A percentile compares a stretch with the other conserved stretches of the same genome.
These are phyloP conservation scores for Solanum sejunctum DNA, from an alignment of 257 asterid genomes.

Conservation along the genomic window DNA sequence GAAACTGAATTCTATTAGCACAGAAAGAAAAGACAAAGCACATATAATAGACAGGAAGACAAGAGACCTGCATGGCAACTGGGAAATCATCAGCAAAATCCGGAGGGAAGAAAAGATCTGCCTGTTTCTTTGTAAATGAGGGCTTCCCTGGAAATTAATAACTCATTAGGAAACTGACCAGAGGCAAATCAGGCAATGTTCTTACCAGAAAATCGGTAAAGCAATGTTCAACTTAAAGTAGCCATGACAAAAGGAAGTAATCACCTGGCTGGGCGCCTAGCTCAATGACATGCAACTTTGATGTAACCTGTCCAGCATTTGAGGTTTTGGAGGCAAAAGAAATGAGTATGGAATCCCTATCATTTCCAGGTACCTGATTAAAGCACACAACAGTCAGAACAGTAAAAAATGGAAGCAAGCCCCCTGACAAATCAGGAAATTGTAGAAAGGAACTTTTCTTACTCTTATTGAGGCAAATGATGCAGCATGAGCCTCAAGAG, in stretches of 20 bases:
- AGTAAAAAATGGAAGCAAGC: neutral
- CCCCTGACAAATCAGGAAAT: neutral
- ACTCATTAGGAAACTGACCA: neutral
- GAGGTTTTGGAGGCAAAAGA: slow-evolving; percentile 68
- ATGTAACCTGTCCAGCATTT: slow-evolving; percentile 52
- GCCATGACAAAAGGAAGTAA: neutral
- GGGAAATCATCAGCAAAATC: slow-evolving; percentile 98
- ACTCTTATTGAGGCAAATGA: slow-evolving; percentile 86
- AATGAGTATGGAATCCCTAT: slow-evolving; percentile 85
- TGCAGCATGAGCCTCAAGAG: slow-evolving; percentile 99
- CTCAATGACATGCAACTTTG: slow-evolving; percentile 64
- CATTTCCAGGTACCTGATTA: slow-evolving; percentile 79
- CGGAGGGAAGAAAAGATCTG: slow-evolving; percentile 98
- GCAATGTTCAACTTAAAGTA: neutral
- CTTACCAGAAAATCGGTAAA: neutral
- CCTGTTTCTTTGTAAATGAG: slow-evolving; percentile 88
- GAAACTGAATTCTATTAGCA: neutral
- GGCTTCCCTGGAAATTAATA: slow-evolving; percentile 61
- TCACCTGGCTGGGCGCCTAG: slow-evolving; percentile 86
- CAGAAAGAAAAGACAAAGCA: neutral
- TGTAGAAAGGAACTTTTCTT: slow-evolving; percentile 3
- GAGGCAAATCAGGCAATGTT: neutral
- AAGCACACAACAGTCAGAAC: neutral
- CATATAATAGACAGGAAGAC: neutral
- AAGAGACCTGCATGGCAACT: slow-evolving; percentile 94